Evolutionary conservation across 148 eudicot genomes (phyloP), one percentile per base, ranked within the genome.

Genomic region (Vaccinium darrowii): DNA sequence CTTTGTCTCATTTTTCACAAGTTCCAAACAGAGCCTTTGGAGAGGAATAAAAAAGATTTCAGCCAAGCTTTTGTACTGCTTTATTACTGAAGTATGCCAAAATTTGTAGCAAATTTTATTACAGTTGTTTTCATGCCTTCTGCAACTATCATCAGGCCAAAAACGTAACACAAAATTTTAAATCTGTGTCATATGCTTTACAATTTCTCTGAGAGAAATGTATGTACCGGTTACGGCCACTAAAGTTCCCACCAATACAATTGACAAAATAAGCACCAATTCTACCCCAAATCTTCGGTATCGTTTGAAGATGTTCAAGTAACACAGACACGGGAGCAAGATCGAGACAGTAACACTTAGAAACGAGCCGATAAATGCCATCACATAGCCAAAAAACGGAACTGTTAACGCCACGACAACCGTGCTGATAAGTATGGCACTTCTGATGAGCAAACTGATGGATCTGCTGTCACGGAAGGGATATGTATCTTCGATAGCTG

Each of bases 301-400:
- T 16, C 54, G 74, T 67, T 86, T 87, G 43, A 77, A 89, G 72
- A 94, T 87, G 85, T 93, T 95, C 23, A 94, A 60, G 85, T 94
- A 94, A 54, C 92, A 92, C 0, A 94, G 43, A 78, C 96, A 95
- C 1, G 98, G 98, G 54, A 95, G 78, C 62, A 94, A 83, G 5
- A 93, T 90, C 0, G 96, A 91, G 27, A 87, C 92, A 0, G 87
- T 84, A 0, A 94, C 86, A 15, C 95, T 81, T 13, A 94, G 36
- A 27, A 92, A 89, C 10, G 96, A 91, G 5, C 96, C 96, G 1
- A 86, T 92, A 21, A 94, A 90, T 0, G 93, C 90, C 98, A 94
- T 91, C 0, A 95, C 89, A 25, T 91, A 86, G 16, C 94, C 98
- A 16, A 95, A 94, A 76, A 93, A 94, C 6, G 96, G 98, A 11